Conservation (phyloP, 805 yeast species). For the Clavispora asparagi region DNA sequence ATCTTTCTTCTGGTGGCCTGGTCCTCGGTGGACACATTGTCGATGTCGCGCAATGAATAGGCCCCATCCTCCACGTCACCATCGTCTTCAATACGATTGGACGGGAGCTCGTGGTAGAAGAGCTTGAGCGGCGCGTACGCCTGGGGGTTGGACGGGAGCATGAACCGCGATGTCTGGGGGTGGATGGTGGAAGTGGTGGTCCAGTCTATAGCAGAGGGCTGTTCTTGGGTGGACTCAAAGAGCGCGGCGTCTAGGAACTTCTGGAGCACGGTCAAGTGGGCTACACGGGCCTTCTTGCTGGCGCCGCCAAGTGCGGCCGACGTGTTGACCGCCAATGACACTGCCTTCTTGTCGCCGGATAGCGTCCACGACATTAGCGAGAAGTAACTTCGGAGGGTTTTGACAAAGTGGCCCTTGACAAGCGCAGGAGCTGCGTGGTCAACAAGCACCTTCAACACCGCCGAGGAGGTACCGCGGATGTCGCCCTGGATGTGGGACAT, state of each 20-base stretch:
- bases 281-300: slow-evolving; percentile 31
- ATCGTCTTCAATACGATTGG: slow-evolving; percentile 11
- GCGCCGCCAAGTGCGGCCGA: slow-evolving; percentile 28
- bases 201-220: slow-evolving; percentile 13
- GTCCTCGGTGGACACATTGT: slow-evolving; percentile 55
- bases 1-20: slow-evolving; percentile 48
- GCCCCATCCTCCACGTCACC: slow-evolving; percentile 19
- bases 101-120: slow-evolving; percentile 38
- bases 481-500: slow-evolving; percentile 87
- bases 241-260: slow-evolving; percentile 44
- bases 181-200: slow-evolving; percentile 27
- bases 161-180: slow-evolving; percentile 46
- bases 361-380: slow-evolving; percentile 73
- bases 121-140: slow-evolving; percentile 63
- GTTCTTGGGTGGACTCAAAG: slow-evolving; percentile 18
- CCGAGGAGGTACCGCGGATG: slow-evolving; percentile 70
- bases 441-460: slow-evolving; percentile 58
- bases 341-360: slow-evolving; percentile 30
- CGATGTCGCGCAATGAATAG: slow-evolving; percentile 33
- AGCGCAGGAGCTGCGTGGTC: slow-evolving; percentile 49
- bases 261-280: slow-evolving; percentile 39
- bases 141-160: slow-evolving; percentile 48
- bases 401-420: slow-evolving; percentile 60
- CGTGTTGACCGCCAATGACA: slow-evolving; percentile 31
- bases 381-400: slow-evolving; percentile 62